Conservation (phyloP, 2,329 filamentous ascomycete genomes). For the Blastomyces silverae region DNA sequence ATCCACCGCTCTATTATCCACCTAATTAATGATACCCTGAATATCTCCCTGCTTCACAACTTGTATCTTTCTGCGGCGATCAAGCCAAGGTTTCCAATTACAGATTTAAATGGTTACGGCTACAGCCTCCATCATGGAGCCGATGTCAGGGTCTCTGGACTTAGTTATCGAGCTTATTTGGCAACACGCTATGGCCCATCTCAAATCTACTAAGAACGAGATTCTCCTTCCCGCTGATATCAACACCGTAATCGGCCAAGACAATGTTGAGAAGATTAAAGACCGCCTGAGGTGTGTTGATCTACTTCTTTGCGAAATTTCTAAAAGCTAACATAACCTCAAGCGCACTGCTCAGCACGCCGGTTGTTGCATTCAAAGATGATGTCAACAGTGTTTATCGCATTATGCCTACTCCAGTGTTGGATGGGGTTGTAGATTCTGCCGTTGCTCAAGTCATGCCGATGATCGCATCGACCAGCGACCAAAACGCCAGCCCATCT, state of each 20-base stretch:
- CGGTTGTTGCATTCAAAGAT: constrained; percentile 28
- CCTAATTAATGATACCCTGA: constrained; percentile 4
- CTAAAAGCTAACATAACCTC: constrained; percentile 17
- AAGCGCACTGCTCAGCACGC: constrained; percentile 25
- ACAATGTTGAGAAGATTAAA: constrained; percentile 30
- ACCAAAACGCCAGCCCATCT: constrained; percentile 10
- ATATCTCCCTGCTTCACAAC: neutral
- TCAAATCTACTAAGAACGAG: constrained; percentile 30
- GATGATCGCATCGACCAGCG: constrained; percentile 11
- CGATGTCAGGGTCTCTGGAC: constrained; percentile 18
- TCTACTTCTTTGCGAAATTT: neutral
- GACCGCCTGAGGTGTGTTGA: constrained; percentile 29
- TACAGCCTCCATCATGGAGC: constrained; percentile 9
- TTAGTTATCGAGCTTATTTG: constrained; percentile 27
- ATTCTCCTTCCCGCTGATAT: constrained; percentile 31
- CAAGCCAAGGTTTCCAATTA: neutral
- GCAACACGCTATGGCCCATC: constrained; percentile 30
- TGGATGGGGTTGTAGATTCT: constrained; percentile 24
- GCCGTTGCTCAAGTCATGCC: constrained; percentile 24
- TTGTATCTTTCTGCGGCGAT: constrained; percentile 2
- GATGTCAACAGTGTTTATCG: constrained; percentile 28
- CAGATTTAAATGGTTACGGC: constrained; percentile 19
- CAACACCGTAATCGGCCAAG: constrained; percentile 28
- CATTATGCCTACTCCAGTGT: constrained; percentile 28
- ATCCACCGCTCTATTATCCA: neutral